Base-by-base conservation (phyloP, 2,329 filamentous ascomycete genomes). In the Penicillium janthinellum region DNA sequence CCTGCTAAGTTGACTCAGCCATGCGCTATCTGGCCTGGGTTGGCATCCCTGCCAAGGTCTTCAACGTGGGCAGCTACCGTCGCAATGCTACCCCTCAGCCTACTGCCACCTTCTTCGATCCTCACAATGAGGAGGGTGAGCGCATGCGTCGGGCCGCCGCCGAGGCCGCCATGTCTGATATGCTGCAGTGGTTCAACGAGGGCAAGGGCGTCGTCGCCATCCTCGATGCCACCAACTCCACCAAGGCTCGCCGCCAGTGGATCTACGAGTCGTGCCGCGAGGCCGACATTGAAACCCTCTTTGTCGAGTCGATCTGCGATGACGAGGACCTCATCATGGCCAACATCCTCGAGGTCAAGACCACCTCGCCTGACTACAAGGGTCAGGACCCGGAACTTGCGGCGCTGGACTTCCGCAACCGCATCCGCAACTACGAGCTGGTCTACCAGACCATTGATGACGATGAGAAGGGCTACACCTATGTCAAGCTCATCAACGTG, bases 271-370 rank as follows among this genome's bases (percentile, higher is more conserved):
- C 85, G 50, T 95, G 93, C 75, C 82, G 84, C 7, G 82, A 84
- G 12, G 88, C 94, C 65, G 88, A 88, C 56, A 88, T 98, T 61
- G 92, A 97, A 73, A 93, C 96, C 10, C 81, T 99, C 50, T 99
- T 96, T 69, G 95, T 99, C 50, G 95, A 99, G 81, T 96, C 91
- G 68, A 96, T 95, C 74, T 99, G 95, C 75, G 94, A 99, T 73
- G 89, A 97, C 68, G 93, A 98, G 75, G 90, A 94, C 47, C 82
- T 98, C 66, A 96, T 99, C 79, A 96, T 97, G 92, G 91, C 88
- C 82, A 99, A 99, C 77, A 97, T 99, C 67, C 87, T 93, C 66
- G 93, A 97, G 73, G 95, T 99, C 71, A 99, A 99, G 83, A 94
- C 92, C 1, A 96, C 92, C 28, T 96, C 91, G 58, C 95, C 95